Evolutionary conservation across 2,329 filamentous ascomycete genomes (phyloP).

Genomic region (Lojkania enalia): DNA sequence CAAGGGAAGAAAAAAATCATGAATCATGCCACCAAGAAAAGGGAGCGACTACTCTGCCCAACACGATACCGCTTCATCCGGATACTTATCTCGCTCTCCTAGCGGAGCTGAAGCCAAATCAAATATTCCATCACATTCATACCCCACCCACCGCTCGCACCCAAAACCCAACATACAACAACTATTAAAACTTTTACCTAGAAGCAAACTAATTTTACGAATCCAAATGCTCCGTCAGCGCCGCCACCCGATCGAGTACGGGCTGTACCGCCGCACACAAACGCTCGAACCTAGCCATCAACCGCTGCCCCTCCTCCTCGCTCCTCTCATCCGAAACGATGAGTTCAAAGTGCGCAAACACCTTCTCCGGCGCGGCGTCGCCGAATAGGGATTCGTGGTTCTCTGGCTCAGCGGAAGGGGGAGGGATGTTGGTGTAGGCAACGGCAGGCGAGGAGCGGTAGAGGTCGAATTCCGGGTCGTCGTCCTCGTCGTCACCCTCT

Average conservation of each 20-base stretch:
- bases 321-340: conserved; percentile 59
- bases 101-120: too few relatives aligned
- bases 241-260: conserved; percentile 37
- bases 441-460: conserved; percentile 53
- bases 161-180: too few relatives aligned
- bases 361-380: conserved; percentile 66
- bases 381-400: conserved; percentile 46
- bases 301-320: conserved; percentile 28
- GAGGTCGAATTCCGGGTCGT: conserved; percentile 64
- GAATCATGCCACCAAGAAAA: too few relatives aligned
- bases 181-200: too few relatives aligned
- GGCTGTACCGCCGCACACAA: conserved; percentile 40
- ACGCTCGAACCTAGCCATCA: conserved; percentile 40
- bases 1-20: too few relatives aligned
- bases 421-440: conserved; percentile 51
- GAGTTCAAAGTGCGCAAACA: conserved; percentile 65
- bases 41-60: too few relatives aligned
- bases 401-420: conserved; percentile 35
- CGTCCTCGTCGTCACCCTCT: conserved; percentile 54
- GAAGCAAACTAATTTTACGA: too few relatives aligned
- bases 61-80: too few relatives aligned
- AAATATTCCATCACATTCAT: too few relatives aligned
- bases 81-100: too few relatives aligned
- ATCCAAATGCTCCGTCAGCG: conserved; percentile 43
- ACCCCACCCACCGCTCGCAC: too few relatives aligned